These are phyloP conservation scores for Colletotrichum cordylinicola DNA, from an alignment of 2,329 filamentous ascomycete genomes.

Conservation along the genomic window DNA sequence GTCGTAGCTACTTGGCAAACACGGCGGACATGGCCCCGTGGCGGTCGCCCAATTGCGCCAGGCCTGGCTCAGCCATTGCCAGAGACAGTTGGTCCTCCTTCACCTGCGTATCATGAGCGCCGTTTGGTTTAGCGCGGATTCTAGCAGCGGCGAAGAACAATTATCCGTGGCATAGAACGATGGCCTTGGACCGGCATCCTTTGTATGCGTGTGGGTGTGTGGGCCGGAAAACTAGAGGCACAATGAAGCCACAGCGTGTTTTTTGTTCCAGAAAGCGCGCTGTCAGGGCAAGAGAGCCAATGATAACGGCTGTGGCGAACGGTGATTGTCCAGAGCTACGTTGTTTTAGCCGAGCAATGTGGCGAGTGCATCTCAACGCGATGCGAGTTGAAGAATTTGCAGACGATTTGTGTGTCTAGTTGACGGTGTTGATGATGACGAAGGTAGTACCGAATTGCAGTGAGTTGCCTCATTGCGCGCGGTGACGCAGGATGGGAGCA, in stretches of 20 bases:
- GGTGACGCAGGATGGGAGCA: constrained; percentile 2
- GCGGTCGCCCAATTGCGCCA: background rate
- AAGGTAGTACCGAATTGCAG: background rate
- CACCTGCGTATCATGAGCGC: background rate
- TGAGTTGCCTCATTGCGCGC: background rate
- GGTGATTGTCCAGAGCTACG: background rate
- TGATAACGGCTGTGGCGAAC: constrained; percentile 6
- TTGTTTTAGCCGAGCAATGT: background rate
- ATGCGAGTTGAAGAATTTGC: background rate
- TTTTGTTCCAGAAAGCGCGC: background rate
- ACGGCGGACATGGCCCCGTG: background rate
- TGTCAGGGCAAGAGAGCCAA: background rate
- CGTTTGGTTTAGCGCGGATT: background rate
- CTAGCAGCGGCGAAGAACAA: background rate
- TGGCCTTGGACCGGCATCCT: background rate
- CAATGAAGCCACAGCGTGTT: background rate
- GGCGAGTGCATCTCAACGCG: constrained; percentile 3
- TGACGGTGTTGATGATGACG: background rate
- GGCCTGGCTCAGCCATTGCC: background rate
- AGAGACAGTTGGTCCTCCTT: background rate
- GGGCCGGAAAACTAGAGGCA: background rate
- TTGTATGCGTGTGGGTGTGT: constrained; percentile 2
- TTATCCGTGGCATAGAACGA: constrained; percentile 11
- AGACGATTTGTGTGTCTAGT: background rate
- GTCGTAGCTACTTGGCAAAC: background rate